Evolutionary conservation across 169 alveolate genomes (phyloP), one percentile per base, ranked within the genome.

Genomic region (Amoebophrya sp.): DNA sequence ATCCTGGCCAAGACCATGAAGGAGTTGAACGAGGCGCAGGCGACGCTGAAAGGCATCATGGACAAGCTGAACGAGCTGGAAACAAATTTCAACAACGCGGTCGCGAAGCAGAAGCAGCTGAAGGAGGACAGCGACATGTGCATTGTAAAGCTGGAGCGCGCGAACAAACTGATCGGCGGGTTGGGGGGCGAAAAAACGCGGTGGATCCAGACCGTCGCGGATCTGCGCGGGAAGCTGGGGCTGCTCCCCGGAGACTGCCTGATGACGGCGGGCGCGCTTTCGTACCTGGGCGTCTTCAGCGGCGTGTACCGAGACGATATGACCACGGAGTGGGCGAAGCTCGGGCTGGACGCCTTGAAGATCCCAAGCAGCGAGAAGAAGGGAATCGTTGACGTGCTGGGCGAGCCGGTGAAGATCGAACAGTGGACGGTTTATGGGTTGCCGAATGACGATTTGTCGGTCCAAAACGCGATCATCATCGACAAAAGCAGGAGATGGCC

Each of bases 401-500:
- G 97, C 89, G 98, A 95, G 89, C 96, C 97, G 18, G 97, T 97
- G 29, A 94, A 94, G 89, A 96, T 97, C 58, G 95, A 96, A 91
- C 94, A 94, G 88, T 97, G 99, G 99, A 96, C 97, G 87, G 97
- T 97, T 39, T 94, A 94, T 89, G 94, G 96, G 69, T 92, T 96
- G 31, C 99, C 99, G 16, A 96, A 96, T 90, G 99, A 97, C 94
- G 94, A 95, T 91, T 93, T 96, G 58, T 96, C 98, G 0, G 96
- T 96, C 29, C 98, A 97, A 93, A 97, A 97, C 93, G 98, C 96
- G 88, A 95, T 96, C 42, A 97, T 96, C 42, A 96, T 97, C 95
- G 96, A 95, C 89, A 95, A 93, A 88, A 92, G 96, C 39, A 95
- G 98, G 94, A 95, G 98, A 93, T 97, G 98, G 97, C 97, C 98